Evolutionary conservation across 2,329 filamentous ascomycete genomes (phyloP).

Genomic region (Venturia nashicola): DNA sequence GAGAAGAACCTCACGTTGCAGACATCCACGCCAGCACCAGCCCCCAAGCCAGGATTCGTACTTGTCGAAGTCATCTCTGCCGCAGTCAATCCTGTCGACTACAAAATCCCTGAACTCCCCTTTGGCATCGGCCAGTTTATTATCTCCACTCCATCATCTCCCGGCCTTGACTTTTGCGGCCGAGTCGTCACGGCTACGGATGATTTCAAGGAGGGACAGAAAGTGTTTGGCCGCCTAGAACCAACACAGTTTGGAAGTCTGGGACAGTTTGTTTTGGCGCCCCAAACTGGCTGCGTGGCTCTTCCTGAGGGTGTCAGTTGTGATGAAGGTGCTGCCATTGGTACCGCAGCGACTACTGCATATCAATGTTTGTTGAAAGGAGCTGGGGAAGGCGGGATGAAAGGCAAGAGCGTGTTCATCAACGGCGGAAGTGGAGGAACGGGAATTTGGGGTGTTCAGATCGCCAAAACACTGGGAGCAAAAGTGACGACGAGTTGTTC

Average conservation of each 20-base stretch:
- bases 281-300: constrained; percentile 13
- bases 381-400: not conserved
- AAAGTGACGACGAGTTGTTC: constrained; percentile 49
- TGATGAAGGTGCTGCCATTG: constrained; percentile 25
- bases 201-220: constrained; percentile 18
- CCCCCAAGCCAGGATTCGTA: constrained; percentile 27
- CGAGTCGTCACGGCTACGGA: constrained; percentile 27
- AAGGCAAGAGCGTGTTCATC: constrained; percentile 9
- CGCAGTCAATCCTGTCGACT: constrained; percentile 51
- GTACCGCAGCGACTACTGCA: constrained; percentile 27
- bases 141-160: constrained; percentile 29
- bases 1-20: constrained; percentile 42
- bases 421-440: constrained; percentile 35
- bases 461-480: constrained; percentile 49
- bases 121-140: constrained; percentile 21
- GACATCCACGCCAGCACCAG: constrained; percentile 27
- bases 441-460: constrained; percentile 49
- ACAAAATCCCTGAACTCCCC: constrained; percentile 45
- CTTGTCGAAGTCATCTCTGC: constrained; percentile 43
- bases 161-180: constrained; percentile 41
- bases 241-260: constrained; percentile 22
- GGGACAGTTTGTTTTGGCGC: constrained; percentile 22
- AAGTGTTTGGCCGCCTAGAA: constrained; percentile 28
- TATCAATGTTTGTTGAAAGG: constrained; percentile 17
- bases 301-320: constrained; percentile 19